These are phyloP conservation scores for Botrytis fragariae DNA, from an alignment of 2,329 filamentous ascomycete genomes.

Conservation along the genomic window DNA sequence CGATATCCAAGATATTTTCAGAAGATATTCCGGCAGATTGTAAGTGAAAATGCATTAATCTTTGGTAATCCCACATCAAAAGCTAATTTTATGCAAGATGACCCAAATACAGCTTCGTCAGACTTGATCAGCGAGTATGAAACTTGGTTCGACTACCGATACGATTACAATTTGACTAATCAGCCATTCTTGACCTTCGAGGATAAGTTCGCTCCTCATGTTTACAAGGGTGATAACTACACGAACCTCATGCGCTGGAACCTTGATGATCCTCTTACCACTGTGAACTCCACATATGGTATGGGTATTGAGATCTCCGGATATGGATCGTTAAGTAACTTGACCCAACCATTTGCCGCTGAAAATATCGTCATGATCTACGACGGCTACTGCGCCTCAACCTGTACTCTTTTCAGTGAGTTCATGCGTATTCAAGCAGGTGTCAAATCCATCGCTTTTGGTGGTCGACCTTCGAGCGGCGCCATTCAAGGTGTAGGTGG, in stretches of 20 bases:
- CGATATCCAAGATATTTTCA: conserved; percentile 29
- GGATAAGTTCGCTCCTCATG: conserved; percentile 33
- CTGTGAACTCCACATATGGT: conserved; percentile 30
- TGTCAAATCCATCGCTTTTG: conserved; percentile 56
- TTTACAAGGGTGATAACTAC: conserved; percentile 29
- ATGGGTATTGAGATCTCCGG: conserved; percentile 38
- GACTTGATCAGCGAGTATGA: conserved; percentile 27
- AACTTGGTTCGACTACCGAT: conserved; percentile 33
- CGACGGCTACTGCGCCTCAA: conserved; percentile 58
- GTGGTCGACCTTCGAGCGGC: conserved; percentile 53
- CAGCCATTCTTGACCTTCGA: conserved; percentile 31
- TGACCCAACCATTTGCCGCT: conserved; percentile 41
- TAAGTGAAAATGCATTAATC: neutral
- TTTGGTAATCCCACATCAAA: neutral
- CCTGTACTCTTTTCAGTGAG: conserved; percentile 57
- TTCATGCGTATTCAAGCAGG: conserved; percentile 51
- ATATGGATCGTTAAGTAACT: conserved; percentile 35
- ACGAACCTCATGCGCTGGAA: conserved; percentile 34
- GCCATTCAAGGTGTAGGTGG: conserved; percentile 65
- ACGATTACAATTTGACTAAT: conserved; percentile 33
- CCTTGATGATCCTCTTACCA: conserved; percentile 31
- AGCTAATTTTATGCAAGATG: conserved; percentile 21
- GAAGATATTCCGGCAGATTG: conserved; percentile 28
- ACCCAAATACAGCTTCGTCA: conserved; percentile 30
- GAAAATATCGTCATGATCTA: conserved; percentile 43